A percentile compares a stretch with the other conserved stretches of the same genome.
Evolutionary conservation across 768 basidiomycete species (phyloP).

Genomic region (Suillus variegatus): DNA sequence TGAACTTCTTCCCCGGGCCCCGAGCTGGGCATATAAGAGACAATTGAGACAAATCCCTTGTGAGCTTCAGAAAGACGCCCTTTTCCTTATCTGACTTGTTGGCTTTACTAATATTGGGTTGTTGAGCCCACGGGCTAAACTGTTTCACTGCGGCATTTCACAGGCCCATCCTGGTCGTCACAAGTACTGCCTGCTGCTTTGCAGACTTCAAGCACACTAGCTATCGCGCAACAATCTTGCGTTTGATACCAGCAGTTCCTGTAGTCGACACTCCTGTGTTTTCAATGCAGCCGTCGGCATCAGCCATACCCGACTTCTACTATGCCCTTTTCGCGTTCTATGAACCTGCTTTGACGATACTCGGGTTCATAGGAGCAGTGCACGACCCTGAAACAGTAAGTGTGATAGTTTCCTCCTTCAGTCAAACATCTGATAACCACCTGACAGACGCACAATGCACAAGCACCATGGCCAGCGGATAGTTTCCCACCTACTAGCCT

Average conservation of each 20-base stretch:
- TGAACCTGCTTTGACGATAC: conserved; percentile 65
- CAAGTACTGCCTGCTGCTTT: neutral
- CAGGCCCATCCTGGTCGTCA: neutral
- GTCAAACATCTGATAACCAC: conserved; percentile 8
- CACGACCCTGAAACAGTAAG: conserved; percentile 66
- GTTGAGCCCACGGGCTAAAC: neutral
- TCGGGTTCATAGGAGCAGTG: conserved; percentile 68
- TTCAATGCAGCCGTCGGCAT: conserved; percentile 44
- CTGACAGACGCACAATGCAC: conserved; percentile 65
- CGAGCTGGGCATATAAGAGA: neutral
- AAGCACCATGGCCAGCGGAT: conserved; percentile 69
- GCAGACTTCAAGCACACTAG: neutral
- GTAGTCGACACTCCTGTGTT: neutral
- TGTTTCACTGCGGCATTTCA: neutral
- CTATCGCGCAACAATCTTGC: neutral
- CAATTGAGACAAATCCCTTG: neutral
- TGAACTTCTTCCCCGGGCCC: neutral
- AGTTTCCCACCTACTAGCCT: conserved; percentile 48
- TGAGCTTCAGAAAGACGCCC: neutral
- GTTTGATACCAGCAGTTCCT: neutral
- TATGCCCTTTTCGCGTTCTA: conserved; percentile 74
- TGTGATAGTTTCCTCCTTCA: conserved; percentile 3
- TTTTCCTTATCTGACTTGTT: neutral
- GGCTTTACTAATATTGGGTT: neutral
- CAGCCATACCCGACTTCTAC: conserved; percentile 73